phyloP scores from a whole-genome alignment of 2,329 filamentous ascomycete species.

The Beauveria asiatica region DNA sequence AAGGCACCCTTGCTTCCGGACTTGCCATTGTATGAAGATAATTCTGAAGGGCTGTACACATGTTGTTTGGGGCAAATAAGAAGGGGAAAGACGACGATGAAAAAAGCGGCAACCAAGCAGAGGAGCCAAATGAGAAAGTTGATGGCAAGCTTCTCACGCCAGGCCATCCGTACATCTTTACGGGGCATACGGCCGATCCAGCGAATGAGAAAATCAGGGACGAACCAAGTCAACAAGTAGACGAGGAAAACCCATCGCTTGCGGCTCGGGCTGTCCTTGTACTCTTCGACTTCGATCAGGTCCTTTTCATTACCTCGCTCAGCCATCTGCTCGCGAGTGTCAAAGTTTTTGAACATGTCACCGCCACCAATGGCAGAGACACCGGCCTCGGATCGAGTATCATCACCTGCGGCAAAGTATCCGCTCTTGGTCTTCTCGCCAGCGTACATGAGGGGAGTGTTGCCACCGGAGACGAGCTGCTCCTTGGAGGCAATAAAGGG shows the following conservation, averaged over 20 bases:
- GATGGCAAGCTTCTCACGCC: conserved; percentile 96
- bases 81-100: conserved; percentile 80
- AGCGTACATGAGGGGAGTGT: conserved; percentile 49
- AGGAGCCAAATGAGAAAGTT: conserved; percentile 93
- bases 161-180: conserved; percentile 85
- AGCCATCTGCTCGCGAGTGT: conserved; percentile 88
- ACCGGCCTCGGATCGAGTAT: conserved; percentile 84
- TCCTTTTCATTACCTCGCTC: conserved; percentile 90
- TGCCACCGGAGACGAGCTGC: conserved; percentile 42
- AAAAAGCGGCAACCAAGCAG: conserved; percentile 71
- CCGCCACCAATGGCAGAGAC: conserved; percentile 84
- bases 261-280: conserved; percentile 65
- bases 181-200: conserved; percentile 76
- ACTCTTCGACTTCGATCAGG: conserved; percentile 83
- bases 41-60: conserved; percentile 72
- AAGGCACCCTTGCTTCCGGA: conserved; percentile 52
- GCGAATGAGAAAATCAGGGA: conserved; percentile 77
- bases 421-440: conserved; percentile 69
- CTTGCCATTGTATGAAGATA: conserved; percentile 67
- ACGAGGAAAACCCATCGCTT: conserved; percentile 87
- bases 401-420: conserved; percentile 71
- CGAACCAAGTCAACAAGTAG: conserved; percentile 73
- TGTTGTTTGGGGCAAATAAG: conserved; percentile 88
- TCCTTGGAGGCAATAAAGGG: conserved; percentile 57
- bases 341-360: conserved; percentile 97